Evolutionary conservation across 2,329 filamentous ascomycete genomes (phyloP).

Genomic region (Aureobasidium mangrovei): DNA sequence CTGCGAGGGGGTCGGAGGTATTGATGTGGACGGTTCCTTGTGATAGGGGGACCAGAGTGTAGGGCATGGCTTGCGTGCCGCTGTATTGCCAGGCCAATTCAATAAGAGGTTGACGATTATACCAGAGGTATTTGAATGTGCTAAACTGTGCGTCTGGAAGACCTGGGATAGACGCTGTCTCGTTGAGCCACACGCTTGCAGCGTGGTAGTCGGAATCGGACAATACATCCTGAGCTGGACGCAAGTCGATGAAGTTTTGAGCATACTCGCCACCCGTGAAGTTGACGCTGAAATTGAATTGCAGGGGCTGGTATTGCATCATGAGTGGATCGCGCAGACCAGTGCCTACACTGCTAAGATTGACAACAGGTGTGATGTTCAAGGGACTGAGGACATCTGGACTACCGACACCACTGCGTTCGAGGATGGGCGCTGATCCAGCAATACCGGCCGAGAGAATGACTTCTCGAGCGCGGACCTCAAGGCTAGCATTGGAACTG

Average conservation of each 20-base stretch:
- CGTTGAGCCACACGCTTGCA: conserved; percentile 11
- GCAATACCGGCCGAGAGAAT: conserved; percentile 30
- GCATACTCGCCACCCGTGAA: conserved; percentile 14
- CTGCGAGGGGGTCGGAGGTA: conserved; percentile 18
- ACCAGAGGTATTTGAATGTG: conserved; percentile 16
- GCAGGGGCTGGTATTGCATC: conserved; percentile 8
- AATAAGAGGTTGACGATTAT: conserved; percentile 12
- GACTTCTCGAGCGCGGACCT: conserved; percentile 27
- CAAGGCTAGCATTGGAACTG: conserved; percentile 14
- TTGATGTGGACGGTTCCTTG: conserved; percentile 15
- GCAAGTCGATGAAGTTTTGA: conserved; percentile 15
- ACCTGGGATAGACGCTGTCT: conserved; percentile 5
- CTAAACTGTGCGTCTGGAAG: conserved; percentile 9
- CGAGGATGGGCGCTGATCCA: conserved; percentile 27
- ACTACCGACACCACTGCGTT: conserved; percentile 30
- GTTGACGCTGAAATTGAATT: conserved; percentile 8
- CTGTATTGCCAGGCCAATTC: conserved; percentile 17
- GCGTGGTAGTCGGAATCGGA: conserved; percentile 10
- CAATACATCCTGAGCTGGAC: conserved; percentile 8
- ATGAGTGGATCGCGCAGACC: conserved; percentile 34
- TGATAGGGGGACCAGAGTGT: conserved; percentile 12
- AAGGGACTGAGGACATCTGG: conserved; percentile 20
- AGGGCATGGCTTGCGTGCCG: conserved; percentile 14
- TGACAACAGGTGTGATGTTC: conserved; percentile 25
- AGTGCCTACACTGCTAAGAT: conserved; percentile 27